Evolutionary conservation across 2,329 filamentous ascomycete genomes (phyloP).

Genomic region (Metarhizium rileyi): DNA sequence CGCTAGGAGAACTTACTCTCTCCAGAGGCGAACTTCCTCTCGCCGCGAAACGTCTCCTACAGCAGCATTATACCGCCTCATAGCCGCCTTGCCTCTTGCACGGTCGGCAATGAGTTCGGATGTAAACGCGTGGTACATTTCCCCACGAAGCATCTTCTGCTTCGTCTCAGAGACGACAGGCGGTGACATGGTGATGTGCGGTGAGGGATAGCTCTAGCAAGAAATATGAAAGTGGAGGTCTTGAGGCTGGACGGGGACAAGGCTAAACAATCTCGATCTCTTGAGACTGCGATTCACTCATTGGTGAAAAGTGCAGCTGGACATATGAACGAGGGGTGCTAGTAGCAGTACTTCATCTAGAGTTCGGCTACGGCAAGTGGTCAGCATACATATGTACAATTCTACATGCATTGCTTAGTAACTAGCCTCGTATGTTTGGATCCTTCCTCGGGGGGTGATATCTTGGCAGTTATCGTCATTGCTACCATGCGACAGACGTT

Average conservation of each 20-base stretch:
- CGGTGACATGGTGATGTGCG: not conserved
- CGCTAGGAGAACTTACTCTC: slow-evolving; percentile 4
- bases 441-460: not conserved
- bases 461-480: too few relatives aligned
- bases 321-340: not conserved
- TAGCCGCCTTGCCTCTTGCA: slow-evolving; percentile 1
- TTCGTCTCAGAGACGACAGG: slow-evolving; percentile 3
- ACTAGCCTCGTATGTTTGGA: not conserved
- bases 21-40: slow-evolving; percentile 6
- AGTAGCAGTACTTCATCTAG: not conserved
- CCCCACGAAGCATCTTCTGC: slow-evolving; percentile 6
- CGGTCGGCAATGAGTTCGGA: slow-evolving; percentile 5
- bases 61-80: slow-evolving; percentile 4
- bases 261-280: too few relatives aligned
- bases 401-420: not conserved
- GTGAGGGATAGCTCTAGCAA: not conserved
- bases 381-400: not conserved
- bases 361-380: not conserved
- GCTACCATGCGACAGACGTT: too few relatives aligned
- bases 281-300: too few relatives aligned
- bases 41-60: slow-evolving; percentile 4
- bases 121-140: slow-evolving; percentile 4
- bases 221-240: too few relatives aligned
- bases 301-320: not conserved
- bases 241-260: too few relatives aligned